These are phyloP conservation scores for Backusella tuberculispora DNA, from an alignment of 192 early-diverging fungal species.

Conservation along the genomic window DNA sequence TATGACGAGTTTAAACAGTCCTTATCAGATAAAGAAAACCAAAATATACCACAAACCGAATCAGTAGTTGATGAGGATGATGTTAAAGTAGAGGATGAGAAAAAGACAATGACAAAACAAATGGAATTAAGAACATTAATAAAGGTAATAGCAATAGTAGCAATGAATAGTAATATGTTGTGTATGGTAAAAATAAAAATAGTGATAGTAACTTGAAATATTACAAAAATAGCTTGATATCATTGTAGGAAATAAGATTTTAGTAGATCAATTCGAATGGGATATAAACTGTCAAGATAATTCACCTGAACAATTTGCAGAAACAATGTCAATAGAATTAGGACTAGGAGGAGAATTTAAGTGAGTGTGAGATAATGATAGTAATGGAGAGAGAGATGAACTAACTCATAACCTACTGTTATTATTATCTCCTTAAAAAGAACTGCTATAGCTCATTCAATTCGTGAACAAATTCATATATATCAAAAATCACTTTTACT, in stretches of 20 bases:
- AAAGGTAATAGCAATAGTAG: not conserved
- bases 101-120: not conserved
- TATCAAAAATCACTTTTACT: conserved; percentile 83
- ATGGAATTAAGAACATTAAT: conserved; percentile 22
- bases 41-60: not conserved
- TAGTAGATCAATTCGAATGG: conserved; percentile 97
- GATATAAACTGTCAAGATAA: conserved; percentile 77
- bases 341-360: conserved; percentile 87
- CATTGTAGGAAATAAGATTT: conserved; percentile 77
- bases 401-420: not conserved
- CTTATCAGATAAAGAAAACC: conserved; percentile 10
- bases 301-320: conserved; percentile 87
- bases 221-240: conserved; percentile 71
- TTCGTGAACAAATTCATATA: conserved; percentile 89
- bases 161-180: not conserved
- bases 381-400: not conserved
- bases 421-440: conserved; percentile 41
- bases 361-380: conserved; percentile 40
- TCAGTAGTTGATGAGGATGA: not conserved
- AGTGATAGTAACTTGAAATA: not conserved
- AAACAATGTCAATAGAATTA: conserved; percentile 73
- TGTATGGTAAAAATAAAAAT: not conserved
- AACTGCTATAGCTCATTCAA: conserved; percentile 89
- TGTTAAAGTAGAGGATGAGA: not conserved
- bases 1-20: conserved; percentile 1